These are phyloP conservation scores for Aspergillus transmontanensis DNA, from an alignment of 2,329 filamentous ascomycete genomes.

Conservation along the genomic window DNA sequence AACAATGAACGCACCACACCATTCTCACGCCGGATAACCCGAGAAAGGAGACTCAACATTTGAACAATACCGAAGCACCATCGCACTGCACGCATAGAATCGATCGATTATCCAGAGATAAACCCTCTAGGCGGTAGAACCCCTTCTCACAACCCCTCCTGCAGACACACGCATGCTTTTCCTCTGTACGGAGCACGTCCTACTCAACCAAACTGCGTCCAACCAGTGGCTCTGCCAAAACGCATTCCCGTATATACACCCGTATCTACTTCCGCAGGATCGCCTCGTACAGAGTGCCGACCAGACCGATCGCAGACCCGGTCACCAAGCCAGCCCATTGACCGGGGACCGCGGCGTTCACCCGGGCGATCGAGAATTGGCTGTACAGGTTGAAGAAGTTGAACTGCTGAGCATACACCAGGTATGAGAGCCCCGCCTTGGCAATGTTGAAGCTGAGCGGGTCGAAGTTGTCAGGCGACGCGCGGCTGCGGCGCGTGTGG, in stretches of 20 bases:
- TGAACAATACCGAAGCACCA: not conserved
- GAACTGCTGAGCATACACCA: conserved; percentile 67
- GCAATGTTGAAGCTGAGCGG: conserved; percentile 87
- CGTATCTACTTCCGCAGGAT: conserved; percentile 43
- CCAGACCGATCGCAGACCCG: conserved; percentile 43
- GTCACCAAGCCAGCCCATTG: conserved; percentile 43
- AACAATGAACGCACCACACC: not conserved
- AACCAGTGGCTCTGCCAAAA: not conserved
- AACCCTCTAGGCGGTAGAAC: not conserved
- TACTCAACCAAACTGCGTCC: not conserved
- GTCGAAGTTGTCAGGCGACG: conserved; percentile 59
- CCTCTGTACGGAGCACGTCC: not conserved
- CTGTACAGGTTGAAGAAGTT: conserved; percentile 42
- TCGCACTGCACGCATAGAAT: not conserved
- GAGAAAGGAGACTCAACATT: not conserved
- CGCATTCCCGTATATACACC: not conserved
- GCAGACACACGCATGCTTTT: not conserved
- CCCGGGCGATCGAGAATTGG: conserved; percentile 37
- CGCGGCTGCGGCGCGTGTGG: conserved; percentile 25
- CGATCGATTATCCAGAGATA: not conserved
- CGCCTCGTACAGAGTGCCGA: conserved; percentile 50
- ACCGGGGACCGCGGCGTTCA: conserved; percentile 43
- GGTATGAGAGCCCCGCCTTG: conserved; percentile 79
- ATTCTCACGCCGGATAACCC: not conserved
- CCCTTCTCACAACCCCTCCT: not conserved